Conservation (phyloP, 2,329 filamentous ascomycete genomes). For the Pestalotiopsis fici region DNA sequence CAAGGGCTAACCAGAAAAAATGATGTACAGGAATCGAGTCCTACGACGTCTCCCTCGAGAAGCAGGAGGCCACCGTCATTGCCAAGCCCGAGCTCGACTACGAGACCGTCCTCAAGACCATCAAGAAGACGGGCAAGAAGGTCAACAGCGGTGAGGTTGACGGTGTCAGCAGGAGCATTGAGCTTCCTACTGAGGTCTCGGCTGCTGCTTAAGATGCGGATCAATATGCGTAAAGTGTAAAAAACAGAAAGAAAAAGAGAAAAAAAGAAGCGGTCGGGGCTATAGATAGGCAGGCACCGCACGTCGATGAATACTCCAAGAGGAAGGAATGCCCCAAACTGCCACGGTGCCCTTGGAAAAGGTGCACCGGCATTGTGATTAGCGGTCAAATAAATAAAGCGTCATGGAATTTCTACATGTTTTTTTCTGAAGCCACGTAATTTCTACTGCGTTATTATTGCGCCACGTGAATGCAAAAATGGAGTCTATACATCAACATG, state of each 20-base stretch:
- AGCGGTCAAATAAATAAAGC: not conserved
- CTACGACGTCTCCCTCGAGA: conserved; percentile 85
- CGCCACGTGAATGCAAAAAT: not conserved
- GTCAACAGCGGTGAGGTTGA: conserved; percentile 77
- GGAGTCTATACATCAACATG: not conserved
- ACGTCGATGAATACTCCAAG: not conserved
- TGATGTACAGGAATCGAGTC: conserved; percentile 80
- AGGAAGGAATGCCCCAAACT: not conserved
- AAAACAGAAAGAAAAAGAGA: not conserved
- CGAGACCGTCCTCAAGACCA: conserved; percentile 80
- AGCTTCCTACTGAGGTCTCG: conserved; percentile 34
- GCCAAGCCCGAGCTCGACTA: conserved; percentile 71
- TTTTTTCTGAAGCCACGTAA: not conserved
- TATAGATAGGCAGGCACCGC: not conserved
- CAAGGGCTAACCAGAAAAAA: not conserved
- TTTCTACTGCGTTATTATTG: not conserved
- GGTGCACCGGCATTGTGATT: not conserved
- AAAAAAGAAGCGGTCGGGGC: not conserved
- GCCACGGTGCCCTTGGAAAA: not conserved
- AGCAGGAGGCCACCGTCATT: conserved; percentile 77
- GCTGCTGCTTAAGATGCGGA: conserved; percentile 1
- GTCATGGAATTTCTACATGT: not conserved
- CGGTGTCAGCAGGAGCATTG: conserved; percentile 57
- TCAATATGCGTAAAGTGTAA: no score
- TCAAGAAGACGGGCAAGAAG: conserved; percentile 94